Base-by-base conservation (phyloP, 2,329 filamentous ascomycete genomes). In the Anisogramma anomala region DNA sequence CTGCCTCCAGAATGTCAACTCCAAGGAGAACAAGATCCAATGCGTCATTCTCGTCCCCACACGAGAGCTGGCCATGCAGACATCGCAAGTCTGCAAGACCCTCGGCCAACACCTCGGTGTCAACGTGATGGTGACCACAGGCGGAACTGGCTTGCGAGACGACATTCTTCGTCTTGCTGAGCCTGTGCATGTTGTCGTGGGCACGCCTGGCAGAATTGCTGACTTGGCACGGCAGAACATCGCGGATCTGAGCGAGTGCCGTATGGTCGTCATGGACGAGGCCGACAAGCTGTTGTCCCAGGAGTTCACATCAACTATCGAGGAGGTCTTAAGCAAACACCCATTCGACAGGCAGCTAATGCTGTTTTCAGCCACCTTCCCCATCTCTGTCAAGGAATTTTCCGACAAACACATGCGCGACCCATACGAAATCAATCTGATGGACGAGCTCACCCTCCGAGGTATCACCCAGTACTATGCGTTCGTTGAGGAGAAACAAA, bases 381-480 rank as follows among this genome's bases (percentile, higher is more conserved):
- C 91, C 14, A 68, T 96, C 52, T 91, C 94, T 41, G 91, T 98
- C 56, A 96, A 98, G 69, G 80, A 84, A 54, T 98, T 98, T 66
- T 96, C 83, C 58, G 91, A 98, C 64, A 94, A 94, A 68, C 91
- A 98, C 68, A 95, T 98, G 87, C 74, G 74, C 52, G 82, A 82
- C 52, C 93, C 91, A 3, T 95, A 96, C 59, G 93, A 98, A 64
- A 98, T 98, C 67, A 98, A 98, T 59, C 77, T 98, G 40, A 98
- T 98, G 91, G 91, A 98, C 58, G 91, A 98, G 63, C 82, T 98
- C 47, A 98, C 91, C 10, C 79, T 98, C 23, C 84, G 91, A 45
- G 91, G 91, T 69, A 96, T 98, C 57, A 98, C 91, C 0, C 91
- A 98, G 60, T 98, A 96, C 68, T 98, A 98, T 58, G 91, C 91